Percentiles rank a stretch among this genome's conserved stretches.
phyloP scores from a whole-genome alignment of 441 rosid genomes.

The Corymbia citriodora region DNA sequence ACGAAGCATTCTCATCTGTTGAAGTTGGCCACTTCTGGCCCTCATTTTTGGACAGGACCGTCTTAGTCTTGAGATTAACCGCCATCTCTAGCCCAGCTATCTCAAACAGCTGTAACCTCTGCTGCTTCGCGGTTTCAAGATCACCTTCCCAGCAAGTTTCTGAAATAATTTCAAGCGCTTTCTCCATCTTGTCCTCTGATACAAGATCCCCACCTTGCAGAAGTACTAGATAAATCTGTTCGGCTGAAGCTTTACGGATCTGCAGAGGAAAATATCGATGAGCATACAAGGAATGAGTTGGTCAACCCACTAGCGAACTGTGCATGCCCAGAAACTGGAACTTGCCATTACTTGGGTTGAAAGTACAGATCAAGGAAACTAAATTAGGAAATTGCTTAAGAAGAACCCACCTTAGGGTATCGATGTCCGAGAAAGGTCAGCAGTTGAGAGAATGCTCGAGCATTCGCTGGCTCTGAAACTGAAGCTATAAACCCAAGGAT shows the following conservation, averaged over 20 bases:
- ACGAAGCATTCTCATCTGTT: conserved; percentile 83
- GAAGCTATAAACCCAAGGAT: conserved; percentile 76
- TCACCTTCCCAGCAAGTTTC: conserved; percentile 88
- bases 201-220: conserved; percentile 59
- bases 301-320: background rate
- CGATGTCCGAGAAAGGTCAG: conserved; percentile 68
- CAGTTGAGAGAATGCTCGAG: conserved; percentile 60
- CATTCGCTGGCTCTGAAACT: conserved; percentile 41
- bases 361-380: background rate
- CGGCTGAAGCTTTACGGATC: conserved; percentile 86
- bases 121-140: conserved; percentile 39
- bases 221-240: conserved; percentile 70
- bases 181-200: conserved; percentile 55
- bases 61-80: conserved; percentile 13
- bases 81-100: conserved; percentile 50
- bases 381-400: background rate
- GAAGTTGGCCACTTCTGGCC: conserved; percentile 12
- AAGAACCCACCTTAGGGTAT: conserved; percentile 63
- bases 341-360: background rate
- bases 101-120: conserved; percentile 42
- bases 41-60: conserved; percentile 10
- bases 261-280: conserved; percentile 11
- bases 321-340: background rate
- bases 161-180: conserved; percentile 52
- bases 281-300: background rate